phyloP scores from a whole-genome alignment of 345 rosid species.

The Eucalyptus curtisii region DNA sequence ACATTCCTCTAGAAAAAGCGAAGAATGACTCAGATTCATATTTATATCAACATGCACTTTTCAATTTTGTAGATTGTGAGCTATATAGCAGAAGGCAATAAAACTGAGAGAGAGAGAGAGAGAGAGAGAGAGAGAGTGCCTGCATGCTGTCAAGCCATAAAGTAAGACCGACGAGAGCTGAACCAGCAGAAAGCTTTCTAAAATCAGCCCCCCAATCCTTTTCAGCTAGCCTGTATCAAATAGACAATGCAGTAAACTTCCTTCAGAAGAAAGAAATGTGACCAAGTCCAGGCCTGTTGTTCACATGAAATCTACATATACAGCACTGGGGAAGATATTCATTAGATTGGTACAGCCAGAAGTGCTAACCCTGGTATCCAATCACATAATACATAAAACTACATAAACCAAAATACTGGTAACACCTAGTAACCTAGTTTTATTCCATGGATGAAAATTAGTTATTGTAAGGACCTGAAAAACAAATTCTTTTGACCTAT shows the following conservation, averaged over 20 bases:
- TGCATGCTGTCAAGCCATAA: slow-evolving; percentile 97
- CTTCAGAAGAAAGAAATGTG: neutral
- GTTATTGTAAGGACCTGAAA: neutral
- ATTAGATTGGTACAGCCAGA: neutral
- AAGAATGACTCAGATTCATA: neutral
- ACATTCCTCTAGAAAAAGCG: neutral
- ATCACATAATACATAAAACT: neutral
- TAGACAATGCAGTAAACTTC: neutral
- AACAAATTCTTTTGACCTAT: neutral
- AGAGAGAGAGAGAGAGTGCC: slow-evolving; percentile 27
- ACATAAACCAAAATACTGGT: neutral
- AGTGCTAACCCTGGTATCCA: neutral
- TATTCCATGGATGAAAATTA: neutral
- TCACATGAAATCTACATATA: neutral
- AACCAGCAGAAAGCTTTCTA: slow-evolving; percentile 86
- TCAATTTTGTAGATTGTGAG: neutral
- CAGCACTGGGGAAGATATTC: neutral
- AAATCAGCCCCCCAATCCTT: slow-evolving; percentile 97
- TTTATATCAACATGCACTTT: neutral
- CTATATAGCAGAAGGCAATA: neutral
- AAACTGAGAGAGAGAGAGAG: neutral
- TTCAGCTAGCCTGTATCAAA: slow-evolving; percentile 71
- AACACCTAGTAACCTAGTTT: neutral
- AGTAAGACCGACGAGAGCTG: slow-evolving; percentile 90
- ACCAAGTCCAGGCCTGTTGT: neutral